Percentiles rank a stretch among this genome's conserved stretches.
Evolutionary conservation across 1,284 basidiomycete species (phyloP).

Genomic region (Puccinia horiana): DNA sequence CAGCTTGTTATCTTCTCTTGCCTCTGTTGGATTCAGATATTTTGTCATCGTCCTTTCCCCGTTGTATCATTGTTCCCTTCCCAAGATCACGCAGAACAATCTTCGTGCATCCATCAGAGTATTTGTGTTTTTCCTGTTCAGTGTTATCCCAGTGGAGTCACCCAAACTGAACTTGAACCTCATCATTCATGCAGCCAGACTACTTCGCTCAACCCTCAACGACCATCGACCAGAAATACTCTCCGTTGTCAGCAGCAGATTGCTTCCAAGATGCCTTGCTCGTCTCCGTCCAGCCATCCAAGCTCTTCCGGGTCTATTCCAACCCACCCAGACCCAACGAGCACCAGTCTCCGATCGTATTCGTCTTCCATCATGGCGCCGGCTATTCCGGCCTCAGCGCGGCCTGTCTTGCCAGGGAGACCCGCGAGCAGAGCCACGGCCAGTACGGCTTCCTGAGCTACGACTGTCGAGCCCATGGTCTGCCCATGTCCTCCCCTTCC

Average conservation of each 20-base stretch:
- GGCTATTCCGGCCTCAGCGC: conserved; percentile 87
- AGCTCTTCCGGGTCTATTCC: conserved; percentile 28
- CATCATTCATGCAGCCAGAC: no score
- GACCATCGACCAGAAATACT: conserved; percentile 16
- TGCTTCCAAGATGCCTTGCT: conserved; percentile 57
- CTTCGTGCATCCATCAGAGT: no score
- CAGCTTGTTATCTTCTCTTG: not conserved
- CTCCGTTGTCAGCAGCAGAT: conserved; percentile 54
- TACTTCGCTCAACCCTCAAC: not conserved
- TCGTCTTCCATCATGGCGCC: conserved; percentile 92
- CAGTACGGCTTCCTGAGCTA: conserved; percentile 80
- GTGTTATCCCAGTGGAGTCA: no score
- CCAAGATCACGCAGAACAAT: no score
- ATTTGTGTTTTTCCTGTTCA: no score
- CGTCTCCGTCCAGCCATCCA: conserved; percentile 52
- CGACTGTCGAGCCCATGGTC: conserved; percentile 87
- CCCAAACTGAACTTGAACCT: no score
- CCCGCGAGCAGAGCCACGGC: conserved; percentile 67
- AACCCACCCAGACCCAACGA: not conserved
- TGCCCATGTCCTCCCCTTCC: not conserved
- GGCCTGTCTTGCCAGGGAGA: conserved; percentile 79
- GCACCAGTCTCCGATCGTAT: conserved; percentile 63
- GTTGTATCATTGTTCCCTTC: no score
- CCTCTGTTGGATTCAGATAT: not conserved
- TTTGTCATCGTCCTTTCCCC: not conserved